Conservation (phyloP, 2,329 filamentous ascomycete species). For the Colletotrichum trifolii region DNA sequence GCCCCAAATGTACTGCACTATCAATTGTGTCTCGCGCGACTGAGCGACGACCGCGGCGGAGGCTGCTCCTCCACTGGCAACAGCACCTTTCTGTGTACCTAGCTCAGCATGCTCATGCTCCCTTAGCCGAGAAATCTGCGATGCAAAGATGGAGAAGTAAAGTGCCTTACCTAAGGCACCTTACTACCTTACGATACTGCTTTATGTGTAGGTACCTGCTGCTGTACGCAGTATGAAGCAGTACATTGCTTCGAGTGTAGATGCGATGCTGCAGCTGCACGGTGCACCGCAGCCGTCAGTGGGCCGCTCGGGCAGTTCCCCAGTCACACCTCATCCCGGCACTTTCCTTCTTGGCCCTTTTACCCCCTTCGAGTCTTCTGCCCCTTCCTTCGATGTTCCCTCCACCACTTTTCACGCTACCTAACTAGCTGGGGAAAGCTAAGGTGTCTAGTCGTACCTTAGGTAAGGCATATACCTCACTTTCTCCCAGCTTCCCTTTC, state of each 20-base stretch:
- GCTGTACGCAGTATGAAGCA: too few species aligned
- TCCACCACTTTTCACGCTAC: background rate
- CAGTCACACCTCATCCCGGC: conserved; percentile 18
- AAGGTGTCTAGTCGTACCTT: too few species aligned
- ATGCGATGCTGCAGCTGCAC: background rate
- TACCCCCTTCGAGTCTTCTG: background rate
- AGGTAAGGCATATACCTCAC: background rate
- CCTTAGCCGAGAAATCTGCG: conserved; percentile 29
- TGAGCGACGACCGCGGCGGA: conserved; percentile 26
- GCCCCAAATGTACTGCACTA: conserved; percentile 23
- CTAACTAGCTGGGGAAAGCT: too few species aligned
- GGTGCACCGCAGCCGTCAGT: background rate
- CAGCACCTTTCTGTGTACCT: conserved; percentile 4
- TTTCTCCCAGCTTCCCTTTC: conserved; percentile 13
- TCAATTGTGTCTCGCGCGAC: conserved; percentile 25
- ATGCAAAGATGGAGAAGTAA: background rate
- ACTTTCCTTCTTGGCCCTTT: conserved; percentile 3
- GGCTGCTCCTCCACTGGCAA: conserved; percentile 16
- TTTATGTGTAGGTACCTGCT: too few species aligned
- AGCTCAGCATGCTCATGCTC: background rate
- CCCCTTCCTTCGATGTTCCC: conserved; percentile 10
- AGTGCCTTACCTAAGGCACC: too few species aligned
- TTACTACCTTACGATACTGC: too few species aligned
- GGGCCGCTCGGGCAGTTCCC: conserved; percentile 30
- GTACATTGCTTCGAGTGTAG: background rate